Percentiles rank a stretch among this genome's conserved stretches.
Conservation (phyloP, 202 grass and related monocot species). For the Tripidium arundinaceum region DNA sequence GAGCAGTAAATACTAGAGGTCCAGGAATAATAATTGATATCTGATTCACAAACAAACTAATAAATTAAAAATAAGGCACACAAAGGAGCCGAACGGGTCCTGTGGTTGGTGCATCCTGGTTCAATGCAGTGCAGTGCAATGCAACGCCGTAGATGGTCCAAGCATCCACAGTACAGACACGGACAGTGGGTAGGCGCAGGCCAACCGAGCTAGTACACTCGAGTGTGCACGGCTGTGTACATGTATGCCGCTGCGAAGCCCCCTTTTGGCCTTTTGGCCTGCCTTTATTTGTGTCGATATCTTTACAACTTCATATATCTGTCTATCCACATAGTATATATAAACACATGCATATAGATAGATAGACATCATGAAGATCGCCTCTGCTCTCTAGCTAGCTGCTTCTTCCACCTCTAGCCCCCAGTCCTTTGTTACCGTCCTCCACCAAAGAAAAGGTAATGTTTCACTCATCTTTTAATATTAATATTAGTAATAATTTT, state of each 20-base stretch:
- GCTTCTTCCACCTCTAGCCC: not conserved
- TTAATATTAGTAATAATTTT: too few species aligned
- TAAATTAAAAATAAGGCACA: too few species aligned
- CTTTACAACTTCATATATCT: not conserved
- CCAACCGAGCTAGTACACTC: not conserved
- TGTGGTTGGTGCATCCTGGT: slow-evolving; percentile 24
- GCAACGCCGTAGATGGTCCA: not conserved
- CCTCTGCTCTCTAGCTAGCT: not conserved
- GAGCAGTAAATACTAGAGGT: too few species aligned
- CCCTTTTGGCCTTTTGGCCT: slow-evolving; percentile 24
- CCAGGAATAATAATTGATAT: too few species aligned
- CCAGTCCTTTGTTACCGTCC: too few species aligned
- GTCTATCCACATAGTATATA: not conserved
- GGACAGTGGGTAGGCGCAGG: not conserved
- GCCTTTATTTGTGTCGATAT: slow-evolving; percentile 12
- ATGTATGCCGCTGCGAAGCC: not conserved
- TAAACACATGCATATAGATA: not conserved
- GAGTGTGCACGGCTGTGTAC: not conserved
- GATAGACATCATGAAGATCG: not conserved
- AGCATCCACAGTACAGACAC: slow-evolving; percentile 20
- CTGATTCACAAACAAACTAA: too few species aligned
- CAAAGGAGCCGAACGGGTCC: not conserved
- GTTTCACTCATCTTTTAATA: too few species aligned
- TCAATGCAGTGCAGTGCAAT: slow-evolving; percentile 16
- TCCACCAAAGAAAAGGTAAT: too few species aligned